Evolutionary conservation across 2,329 filamentous ascomycete species (phyloP).

Genomic region (Elsinoe arachidis): DNA sequence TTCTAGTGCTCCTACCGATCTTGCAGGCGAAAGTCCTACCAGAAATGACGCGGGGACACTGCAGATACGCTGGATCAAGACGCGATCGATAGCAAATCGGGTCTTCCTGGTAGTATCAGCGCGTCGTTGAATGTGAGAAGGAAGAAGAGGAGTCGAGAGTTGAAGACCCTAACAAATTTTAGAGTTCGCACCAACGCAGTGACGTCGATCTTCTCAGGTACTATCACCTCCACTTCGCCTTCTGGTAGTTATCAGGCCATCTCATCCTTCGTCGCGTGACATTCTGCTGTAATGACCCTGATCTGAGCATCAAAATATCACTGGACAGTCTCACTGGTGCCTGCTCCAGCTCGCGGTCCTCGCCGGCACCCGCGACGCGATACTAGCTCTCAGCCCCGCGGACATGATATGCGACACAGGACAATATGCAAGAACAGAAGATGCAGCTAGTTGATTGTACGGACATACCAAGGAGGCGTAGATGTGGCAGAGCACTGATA

Average conservation of each 20-base stretch:
- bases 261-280: too few relatives aligned
- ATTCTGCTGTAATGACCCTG: too few relatives aligned
- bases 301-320: too few relatives aligned
- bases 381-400: constrained; percentile 15
- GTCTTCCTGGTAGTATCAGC: too few relatives aligned
- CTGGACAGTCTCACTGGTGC: too few relatives aligned
- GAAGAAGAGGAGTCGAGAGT: neutral
- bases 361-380: neutral
- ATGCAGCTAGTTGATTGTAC: constrained; percentile 87
- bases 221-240: neutral
- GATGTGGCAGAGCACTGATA: neutral
- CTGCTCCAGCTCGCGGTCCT: neutral
- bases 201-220: constrained; percentile 8
- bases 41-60: too few relatives aligned
- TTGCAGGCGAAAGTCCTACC: too few relatives aligned
- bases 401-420: constrained; percentile 54
- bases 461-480: constrained; percentile 17
- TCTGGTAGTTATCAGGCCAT: too few relatives aligned
- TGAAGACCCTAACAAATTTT: neutral
- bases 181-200: neutral
- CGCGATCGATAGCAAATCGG: too few relatives aligned
- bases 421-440: constrained; percentile 64
- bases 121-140: neutral
- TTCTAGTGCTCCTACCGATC: neutral
- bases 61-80: too few relatives aligned